Conservation (phyloP, 495 filamentous ascomycete genomes). For the Penicillium cataractarum region DNA sequence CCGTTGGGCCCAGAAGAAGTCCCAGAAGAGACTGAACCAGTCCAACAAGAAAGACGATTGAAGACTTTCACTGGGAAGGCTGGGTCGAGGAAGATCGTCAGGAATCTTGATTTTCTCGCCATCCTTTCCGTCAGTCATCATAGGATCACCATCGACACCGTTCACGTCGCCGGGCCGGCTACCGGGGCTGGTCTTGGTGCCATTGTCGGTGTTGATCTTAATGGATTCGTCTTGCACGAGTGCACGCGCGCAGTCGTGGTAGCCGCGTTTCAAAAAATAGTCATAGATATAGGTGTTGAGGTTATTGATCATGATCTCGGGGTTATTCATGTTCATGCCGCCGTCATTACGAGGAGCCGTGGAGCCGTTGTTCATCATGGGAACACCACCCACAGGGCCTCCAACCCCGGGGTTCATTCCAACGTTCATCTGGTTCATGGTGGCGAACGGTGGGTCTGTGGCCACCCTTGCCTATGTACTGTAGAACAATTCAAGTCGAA, state of each 20-base stretch:
- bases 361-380: conserved; percentile 73
- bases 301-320: conserved; percentile 71
- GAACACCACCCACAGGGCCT: conserved; percentile 66
- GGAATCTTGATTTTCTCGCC: conserved; percentile 71
- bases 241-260: conserved; percentile 77
- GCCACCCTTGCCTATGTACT: conserved; percentile 43
- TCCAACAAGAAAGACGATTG: conserved; percentile 85
- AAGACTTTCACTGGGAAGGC: conserved; percentile 60
- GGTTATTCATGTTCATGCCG: conserved; percentile 49
- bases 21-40: conserved; percentile 97
- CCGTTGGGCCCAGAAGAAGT: conserved; percentile 81
- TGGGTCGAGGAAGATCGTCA: conserved; percentile 77
- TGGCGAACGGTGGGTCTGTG: conserved; percentile 39
- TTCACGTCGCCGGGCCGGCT: conserved; percentile 61
- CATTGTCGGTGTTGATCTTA: conserved; percentile 60
- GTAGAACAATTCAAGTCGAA: conserved; percentile 32
- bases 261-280: conserved; percentile 82
- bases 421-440: conserved; percentile 77
- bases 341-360: conserved; percentile 52
- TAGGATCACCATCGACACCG: conserved; percentile 76
- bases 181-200: conserved; percentile 60
- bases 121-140: conserved; percentile 84
- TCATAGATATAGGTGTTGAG: conserved; percentile 98
- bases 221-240: conserved; percentile 58
- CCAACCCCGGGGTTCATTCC: conserved; percentile 64